Evolutionary conservation across 306 rosid species (phyloP).

Genomic region (Vicia sativa): DNA sequence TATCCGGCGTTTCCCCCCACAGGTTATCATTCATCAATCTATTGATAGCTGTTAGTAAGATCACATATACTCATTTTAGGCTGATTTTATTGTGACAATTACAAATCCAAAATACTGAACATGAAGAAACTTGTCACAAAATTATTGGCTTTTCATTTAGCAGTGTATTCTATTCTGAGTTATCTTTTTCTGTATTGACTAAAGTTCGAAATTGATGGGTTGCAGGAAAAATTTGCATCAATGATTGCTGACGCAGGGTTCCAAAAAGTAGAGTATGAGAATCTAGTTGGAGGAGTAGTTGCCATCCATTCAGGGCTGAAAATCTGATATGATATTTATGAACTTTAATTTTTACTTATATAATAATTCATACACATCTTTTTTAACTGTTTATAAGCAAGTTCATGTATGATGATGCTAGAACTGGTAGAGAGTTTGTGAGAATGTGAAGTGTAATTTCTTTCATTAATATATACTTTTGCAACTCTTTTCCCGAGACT

Average conservation of each 20-base stretch:
- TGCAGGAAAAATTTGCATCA: slow-evolving; percentile 81
- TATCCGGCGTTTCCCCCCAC: slow-evolving; percentile 82
- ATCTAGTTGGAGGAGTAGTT: slow-evolving; percentile 93
- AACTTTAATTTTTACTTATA: background rate
- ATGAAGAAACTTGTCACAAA: background rate
- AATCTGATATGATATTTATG: slow-evolving; percentile 41
- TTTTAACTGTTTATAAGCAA: background rate
- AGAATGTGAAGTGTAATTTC: slow-evolving; percentile 30
- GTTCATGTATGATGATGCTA: slow-evolving; percentile 17
- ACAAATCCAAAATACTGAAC: slow-evolving; percentile 3
- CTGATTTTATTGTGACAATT: slow-evolving; percentile 19
- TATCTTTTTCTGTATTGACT: slow-evolving; percentile 9
- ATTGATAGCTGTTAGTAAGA: slow-evolving; percentile 25
- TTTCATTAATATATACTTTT: slow-evolving; percentile 9
- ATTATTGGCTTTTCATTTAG: slow-evolving; percentile 10
- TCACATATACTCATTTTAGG: slow-evolving; percentile 4
- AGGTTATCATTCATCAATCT: slow-evolving; percentile 54
- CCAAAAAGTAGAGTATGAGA: slow-evolving; percentile 87
- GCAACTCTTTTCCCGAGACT: slow-evolving; percentile 24
- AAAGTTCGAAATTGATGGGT: slow-evolving; percentile 37
- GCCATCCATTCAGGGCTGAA: slow-evolving; percentile 89
- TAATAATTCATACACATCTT: slow-evolving; percentile 35
- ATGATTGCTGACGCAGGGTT: slow-evolving; percentile 90
- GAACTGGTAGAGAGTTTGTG: slow-evolving; percentile 23
- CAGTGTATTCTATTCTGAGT: slow-evolving; percentile 22